phyloP scores from a whole-genome alignment of 345 rosid species.

The Murraya paniculata region DNA sequence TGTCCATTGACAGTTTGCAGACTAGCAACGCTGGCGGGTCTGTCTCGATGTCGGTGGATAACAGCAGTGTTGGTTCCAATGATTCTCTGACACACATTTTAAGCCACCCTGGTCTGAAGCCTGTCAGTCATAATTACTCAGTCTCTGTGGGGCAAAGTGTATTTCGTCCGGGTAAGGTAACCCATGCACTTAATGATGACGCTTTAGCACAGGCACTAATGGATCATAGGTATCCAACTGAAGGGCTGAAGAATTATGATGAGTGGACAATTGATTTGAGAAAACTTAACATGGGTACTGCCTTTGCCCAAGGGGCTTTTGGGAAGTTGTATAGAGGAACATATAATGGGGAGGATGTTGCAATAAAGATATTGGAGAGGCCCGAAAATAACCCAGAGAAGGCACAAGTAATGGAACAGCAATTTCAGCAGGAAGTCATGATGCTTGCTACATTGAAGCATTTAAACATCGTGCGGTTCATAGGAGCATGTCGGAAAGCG shows the following conservation, averaged over 20 bases:
- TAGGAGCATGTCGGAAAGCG: conserved; percentile 45
- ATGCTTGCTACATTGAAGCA: conserved; percentile 59
- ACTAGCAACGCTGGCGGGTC: conserved; percentile 60
- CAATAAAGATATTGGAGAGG: conserved; percentile 56
- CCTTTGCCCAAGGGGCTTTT: conserved; percentile 77
- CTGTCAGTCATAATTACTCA: conserved; percentile 39
- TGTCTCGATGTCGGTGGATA: conserved; percentile 61
- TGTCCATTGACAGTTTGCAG: conserved; percentile 65
- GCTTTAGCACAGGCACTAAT: conserved; percentile 57
- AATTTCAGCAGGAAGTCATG: conserved; percentile 54
- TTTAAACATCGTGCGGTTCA: conserved; percentile 49
- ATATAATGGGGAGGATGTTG: conserved; percentile 57
- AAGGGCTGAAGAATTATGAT: conserved; percentile 48
- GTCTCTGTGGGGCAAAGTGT: conserved; percentile 56
- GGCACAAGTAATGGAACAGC: conserved; percentile 55
- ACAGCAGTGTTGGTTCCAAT: conserved; percentile 66
- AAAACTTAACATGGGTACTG: conserved; percentile 63
- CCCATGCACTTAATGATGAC: conserved; percentile 53
- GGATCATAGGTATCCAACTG: conserved; percentile 52
- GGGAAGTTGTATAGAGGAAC: conserved; percentile 63
- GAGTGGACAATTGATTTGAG: conserved; percentile 69
- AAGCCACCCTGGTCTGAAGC: conserved; percentile 57
- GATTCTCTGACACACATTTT: conserved; percentile 66
- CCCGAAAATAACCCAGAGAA: conserved; percentile 42
- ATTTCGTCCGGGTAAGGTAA: conserved; percentile 52